Evolutionary conservation across 352 stramenopile species (phyloP), one percentile per base, ranked within the genome.

Genomic region (Pythium plurisporium): DNA sequence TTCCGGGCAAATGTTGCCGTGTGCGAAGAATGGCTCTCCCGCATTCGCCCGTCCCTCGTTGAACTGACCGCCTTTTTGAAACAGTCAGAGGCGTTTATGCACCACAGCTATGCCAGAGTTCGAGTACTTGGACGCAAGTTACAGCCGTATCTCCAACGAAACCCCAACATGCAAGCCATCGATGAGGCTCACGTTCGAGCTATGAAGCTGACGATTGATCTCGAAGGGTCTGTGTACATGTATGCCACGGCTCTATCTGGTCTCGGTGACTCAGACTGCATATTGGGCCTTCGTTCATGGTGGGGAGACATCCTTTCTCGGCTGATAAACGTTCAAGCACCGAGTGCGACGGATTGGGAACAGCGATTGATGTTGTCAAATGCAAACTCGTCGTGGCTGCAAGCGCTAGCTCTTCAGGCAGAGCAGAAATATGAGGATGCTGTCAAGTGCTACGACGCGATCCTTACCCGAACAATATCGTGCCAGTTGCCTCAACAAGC

Each of bases 1-100:
- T 66, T 65, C n/a, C 63, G 63, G n/a, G 63, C 63, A 5, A 70
- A 70, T 38, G 45, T 59, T 8, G 45, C 27, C 0, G 63, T 70
- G 6, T 70, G 63, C 22, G 56, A 70, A 12, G 63, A 70, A 29
- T 70, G 63, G 63, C 34, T 70, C 2, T 59, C 45, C 4, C 46
- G 47, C 22, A 70, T 60, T 27, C 50, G 56, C 11, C 63, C 63
- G 6, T 15, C 59, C 22, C 27, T 56, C 0, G 29, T 65, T 5
- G 52, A 59, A 17, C 30, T 70, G 0, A 49, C 56, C 5, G 25
- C 29, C 1, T 38, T 0, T 8, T 38, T 70, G 20, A 38, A 45
- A 9, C 44, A 61, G 26, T 41, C 36, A 2, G 62, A 70, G 34
- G 33, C 38, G 5, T 34, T 54, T 2, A 40, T 62, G 23, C 44